Percentiles rank a stretch among this genome's conserved stretches.
Conservation (phyloP, 2,329 filamentous ascomycete genomes). For the Plectosphaerella plurivora region DNA sequence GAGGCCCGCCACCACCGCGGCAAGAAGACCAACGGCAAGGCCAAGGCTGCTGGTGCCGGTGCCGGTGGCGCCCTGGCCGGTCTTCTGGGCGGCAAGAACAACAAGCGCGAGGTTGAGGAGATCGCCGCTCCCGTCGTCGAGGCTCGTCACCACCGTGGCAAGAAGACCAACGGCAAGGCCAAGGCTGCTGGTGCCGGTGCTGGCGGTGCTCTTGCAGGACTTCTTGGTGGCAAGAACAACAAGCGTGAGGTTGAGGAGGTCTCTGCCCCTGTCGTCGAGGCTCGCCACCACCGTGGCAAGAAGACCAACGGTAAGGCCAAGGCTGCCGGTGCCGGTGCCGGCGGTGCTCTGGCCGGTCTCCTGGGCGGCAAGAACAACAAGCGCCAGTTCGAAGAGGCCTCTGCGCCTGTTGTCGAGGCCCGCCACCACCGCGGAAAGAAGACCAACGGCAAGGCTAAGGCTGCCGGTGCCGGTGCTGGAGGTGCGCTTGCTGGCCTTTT, state of each 20-base stretch:
- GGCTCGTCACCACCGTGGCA: slow-evolving; percentile 1
- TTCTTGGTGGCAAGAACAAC: background rate
- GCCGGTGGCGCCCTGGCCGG: background rate
- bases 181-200: background rate
- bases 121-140: background rate
- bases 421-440: slow-evolving; percentile 2
- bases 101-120: background rate
- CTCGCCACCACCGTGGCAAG: slow-evolving; percentile 1
- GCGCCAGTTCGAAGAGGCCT: background rate
- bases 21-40: background rate
- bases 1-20: slow-evolving; percentile 1
- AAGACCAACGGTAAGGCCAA: background rate
- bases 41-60: background rate
- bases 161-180: slow-evolving; percentile 1
- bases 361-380: slow-evolving; percentile 1
- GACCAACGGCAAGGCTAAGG: slow-evolving; percentile 1
- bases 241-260: background rate
- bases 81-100: background rate
- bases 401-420: background rate
- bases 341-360: background rate
- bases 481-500: background rate
- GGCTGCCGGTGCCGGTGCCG: background rate
- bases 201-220: background rate
- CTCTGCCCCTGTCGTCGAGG: background rate
- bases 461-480: background rate